Base-by-base conservation (phyloP, 345 rosid genomes). In the Salix arbutifolia region DNA sequence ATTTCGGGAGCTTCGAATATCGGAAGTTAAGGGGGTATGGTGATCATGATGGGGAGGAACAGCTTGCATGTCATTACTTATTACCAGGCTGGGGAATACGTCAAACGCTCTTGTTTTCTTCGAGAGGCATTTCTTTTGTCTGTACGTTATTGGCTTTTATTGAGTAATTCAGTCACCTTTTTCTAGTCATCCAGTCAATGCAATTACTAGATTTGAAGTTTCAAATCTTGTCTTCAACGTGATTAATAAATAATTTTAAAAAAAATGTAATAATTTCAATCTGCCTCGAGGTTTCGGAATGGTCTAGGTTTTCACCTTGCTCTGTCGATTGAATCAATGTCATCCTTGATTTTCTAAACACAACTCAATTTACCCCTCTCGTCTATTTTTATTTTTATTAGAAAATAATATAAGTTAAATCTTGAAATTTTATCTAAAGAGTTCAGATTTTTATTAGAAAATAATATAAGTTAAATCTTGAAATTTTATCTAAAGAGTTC, bases 71-170 rank as follows among this genome's bases (percentile, higher is more conserved):
- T 26, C 56, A 53, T 67, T 53, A 52, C 48, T 56, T 68, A 52
- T 67, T 53, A 37, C 48, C 64, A 37, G 23, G n/a, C 33, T 11
- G 28, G 14, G 35, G 40, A 75, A 75, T 48, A 31, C 67, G 77
- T 58, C 50, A 70, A 62, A 46, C 19, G 8, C 50, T n/a, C 33
- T 62, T 19, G 28, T 61, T 61, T 44, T 56, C 16, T 23, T 53
- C 2, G 18, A 75, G 14, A 25, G n/a, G 4, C 75, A 46, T 5
- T 62, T 70, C 70, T 61, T 70, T 62, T 77, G 75, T 77, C 71
- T 33, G 2, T 26, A 31, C 35, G 7, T 56, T 18, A 21, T 18
- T 65, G 80, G 71, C 37, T 70, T 10, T 28, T 3, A 35, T 75
- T 14, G n/a, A 31, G 48, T 33, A 37, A 52, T 48, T 26, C 26